Evolutionary conservation across 2,329 filamentous ascomycete species (phyloP), one percentile per base, ranked within the genome.

Genomic region (Pseudonectria foliicola): DNA sequence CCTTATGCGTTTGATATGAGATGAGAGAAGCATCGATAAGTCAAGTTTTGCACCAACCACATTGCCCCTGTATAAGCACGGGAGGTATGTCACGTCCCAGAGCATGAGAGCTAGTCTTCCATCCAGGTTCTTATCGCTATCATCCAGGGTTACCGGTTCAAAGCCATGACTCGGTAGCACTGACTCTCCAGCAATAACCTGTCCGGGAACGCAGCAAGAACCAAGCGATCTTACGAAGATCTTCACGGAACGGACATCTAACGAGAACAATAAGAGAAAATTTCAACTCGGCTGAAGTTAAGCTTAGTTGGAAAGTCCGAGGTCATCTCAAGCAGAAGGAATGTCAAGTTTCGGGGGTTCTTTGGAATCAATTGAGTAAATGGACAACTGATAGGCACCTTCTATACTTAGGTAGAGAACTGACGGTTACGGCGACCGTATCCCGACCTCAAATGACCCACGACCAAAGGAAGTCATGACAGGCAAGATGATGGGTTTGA

Each of bases 21-120:
- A 61, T 38, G 4, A 61, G 45, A 3, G 56, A 59, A 7, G 57
- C 56, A 42, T 63, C 59, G 8, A 60, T 55, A 4, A 61, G 49
- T 4, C 57, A 50, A 78, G 76, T 35, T 68, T 61, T 0, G 59
- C 62, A 48, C 80, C 72, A n/a, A 80, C 54, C 0, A 77, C 73
- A 4, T 61, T 61, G 2, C 75, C 75, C 47, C 79, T 79, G 0
- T 70, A 61, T 65, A 70, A 1, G 70, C 73, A 33, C 68, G 70
- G 0, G 65, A 68, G 2, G 69, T 67, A 50, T 79, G 75, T 48
- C 51, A 54, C 42, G 77, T 73, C 0, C 70, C 70, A 57, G 66
- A 35, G 4, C 43, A 29, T 2, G 46, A 39, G 30, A 4, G 48
- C 48, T 8, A 53, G 4, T 12, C 50, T 40, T 12, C 49, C 16